These are phyloP conservation scores for Candida sonorensis DNA, from an alignment of 805 yeast species.

Conservation along the genomic window DNA sequence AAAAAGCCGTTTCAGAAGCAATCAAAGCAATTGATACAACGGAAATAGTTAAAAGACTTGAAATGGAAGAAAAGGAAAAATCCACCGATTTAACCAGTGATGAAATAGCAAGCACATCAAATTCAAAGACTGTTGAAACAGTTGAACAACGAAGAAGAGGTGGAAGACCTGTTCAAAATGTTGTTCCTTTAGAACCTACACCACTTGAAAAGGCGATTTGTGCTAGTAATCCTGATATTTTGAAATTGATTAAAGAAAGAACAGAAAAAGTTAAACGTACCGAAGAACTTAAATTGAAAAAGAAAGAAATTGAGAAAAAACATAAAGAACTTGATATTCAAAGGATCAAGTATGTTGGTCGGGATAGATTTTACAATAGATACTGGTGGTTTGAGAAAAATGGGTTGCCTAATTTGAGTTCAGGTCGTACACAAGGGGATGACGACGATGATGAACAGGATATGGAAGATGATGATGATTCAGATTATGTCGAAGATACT, in stretches of 20 bases:
- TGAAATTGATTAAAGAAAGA: conserved; percentile 38
- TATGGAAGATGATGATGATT: conserved; percentile 38
- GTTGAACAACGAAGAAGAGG: conserved; percentile 17
- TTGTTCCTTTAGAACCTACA: conserved; percentile 24
- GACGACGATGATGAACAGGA: conserved; percentile 30
- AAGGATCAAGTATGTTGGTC: conserved; percentile 68
- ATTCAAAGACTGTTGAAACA: conserved; percentile 15
- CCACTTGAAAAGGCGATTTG: conserved; percentile 32
- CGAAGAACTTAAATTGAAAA: conserved; percentile 41
- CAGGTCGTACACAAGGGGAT: conserved; percentile 13
- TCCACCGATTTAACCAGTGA: no score
- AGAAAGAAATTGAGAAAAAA: conserved; percentile 49
- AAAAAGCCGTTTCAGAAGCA: conserved; percentile 32
- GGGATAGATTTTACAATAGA: conserved; percentile 75
- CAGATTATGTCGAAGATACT: conserved; percentile 45
- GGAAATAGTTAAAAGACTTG: conserved; percentile 15
- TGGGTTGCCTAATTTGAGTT: conserved; percentile 54
- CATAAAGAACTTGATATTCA: conserved; percentile 71
- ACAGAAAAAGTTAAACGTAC: conserved; percentile 32
- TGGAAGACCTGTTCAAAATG: conserved; percentile 22
- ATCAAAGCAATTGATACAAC: conserved; percentile 22
- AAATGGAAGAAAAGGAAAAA: conserved; percentile 17
- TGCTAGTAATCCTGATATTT: conserved; percentile 35
- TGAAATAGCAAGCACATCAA: no score
- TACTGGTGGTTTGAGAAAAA: conserved; percentile 95